Evolutionary conservation across 139 green algal genomes (phyloP).

Genomic region (Auxenochlorella protothecoides): DNA sequence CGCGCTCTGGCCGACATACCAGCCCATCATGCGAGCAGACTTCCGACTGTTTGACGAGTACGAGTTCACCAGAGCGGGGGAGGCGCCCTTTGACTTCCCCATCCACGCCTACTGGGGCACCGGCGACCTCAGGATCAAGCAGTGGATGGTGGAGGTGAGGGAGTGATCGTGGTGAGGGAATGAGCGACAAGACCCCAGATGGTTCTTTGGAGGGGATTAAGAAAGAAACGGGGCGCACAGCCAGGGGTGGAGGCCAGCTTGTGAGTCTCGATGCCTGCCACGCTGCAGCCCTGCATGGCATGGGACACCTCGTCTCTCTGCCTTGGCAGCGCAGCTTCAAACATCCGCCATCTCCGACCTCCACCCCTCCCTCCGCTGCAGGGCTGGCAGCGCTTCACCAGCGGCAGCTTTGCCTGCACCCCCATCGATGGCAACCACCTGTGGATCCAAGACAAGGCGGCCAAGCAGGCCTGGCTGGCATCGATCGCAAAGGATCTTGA

Average conservation of each 20-base stretch:
- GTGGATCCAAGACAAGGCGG: conserved; percentile 51
- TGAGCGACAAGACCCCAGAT: too few species aligned
- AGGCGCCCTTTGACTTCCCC: conserved; percentile 32
- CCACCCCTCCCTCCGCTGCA: neutral
- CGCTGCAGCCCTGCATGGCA: neutral
- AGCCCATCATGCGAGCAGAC: conserved; percentile 61
- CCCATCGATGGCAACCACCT: conserved; percentile 59
- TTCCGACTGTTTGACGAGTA: conserved; percentile 78
- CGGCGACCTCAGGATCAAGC: conserved; percentile 37
- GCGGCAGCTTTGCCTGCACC: conserved; percentile 23
- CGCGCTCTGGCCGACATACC: conserved; percentile 54
- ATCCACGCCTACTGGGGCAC: conserved; percentile 46
- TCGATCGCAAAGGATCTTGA: conserved; percentile 10
- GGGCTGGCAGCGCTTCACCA: conserved; percentile 38
- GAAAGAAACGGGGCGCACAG: neutral
- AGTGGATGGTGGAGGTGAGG: conserved; percentile 40
- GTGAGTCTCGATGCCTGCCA: neutral
- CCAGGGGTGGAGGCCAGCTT: neutral
- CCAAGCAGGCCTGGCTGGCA: conserved; percentile 43
- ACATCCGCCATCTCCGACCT: neutral
- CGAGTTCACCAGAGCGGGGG: conserved; percentile 18
- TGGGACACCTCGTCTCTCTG: neutral
- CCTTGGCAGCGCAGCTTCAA: neutral
- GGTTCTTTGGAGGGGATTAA: neutral
- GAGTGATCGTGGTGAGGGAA: neutral